Evolutionary conservation across 2,329 filamentous ascomycete genomes (phyloP).

Genomic region (Penicillium sp.): DNA sequence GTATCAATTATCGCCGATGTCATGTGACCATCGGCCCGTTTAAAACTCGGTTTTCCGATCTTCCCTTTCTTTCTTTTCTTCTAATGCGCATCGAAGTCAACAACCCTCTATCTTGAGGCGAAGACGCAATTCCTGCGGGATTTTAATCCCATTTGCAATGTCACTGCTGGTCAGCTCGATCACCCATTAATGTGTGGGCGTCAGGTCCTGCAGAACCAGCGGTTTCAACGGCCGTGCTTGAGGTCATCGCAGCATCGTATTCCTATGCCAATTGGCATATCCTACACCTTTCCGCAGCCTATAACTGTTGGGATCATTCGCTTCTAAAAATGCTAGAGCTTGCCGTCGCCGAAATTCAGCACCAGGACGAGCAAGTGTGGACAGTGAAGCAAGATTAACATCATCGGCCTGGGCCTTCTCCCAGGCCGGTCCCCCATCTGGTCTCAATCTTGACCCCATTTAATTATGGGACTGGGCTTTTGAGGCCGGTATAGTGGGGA

Average conservation of each 20-base stretch:
- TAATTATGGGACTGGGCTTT: conserved; percentile 46
- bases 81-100: neutral
- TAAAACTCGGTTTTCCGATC: conserved; percentile 17
- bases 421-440: conserved; percentile 36
- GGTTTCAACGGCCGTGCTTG: neutral
- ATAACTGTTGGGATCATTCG: conserved; percentile 20
- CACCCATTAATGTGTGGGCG: conserved; percentile 19
- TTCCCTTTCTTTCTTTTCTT: neutral
- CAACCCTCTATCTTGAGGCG: neutral
- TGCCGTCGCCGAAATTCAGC: conserved; percentile 49
- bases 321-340: conserved; percentile 58
- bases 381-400: conserved; percentile 57
- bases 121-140: neutral
- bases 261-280: neutral
- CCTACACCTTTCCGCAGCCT: neutral
- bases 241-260: neutral
- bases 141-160: neutral
- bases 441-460: conserved; percentile 45
- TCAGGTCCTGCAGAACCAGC: neutral
- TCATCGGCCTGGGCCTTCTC: conserved; percentile 24
- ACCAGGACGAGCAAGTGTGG: conserved; percentile 56
- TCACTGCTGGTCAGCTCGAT: conserved; percentile 1
- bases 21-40: conserved; percentile 10
- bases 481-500: conserved; percentile 42
- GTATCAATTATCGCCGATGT: conserved; percentile 5